Percentiles rank a stretch among this genome's conserved stretches.
Evolutionary conservation across 2,329 filamentous ascomycete genomes (phyloP).

Genomic region (Orbilia oligospora): DNA sequence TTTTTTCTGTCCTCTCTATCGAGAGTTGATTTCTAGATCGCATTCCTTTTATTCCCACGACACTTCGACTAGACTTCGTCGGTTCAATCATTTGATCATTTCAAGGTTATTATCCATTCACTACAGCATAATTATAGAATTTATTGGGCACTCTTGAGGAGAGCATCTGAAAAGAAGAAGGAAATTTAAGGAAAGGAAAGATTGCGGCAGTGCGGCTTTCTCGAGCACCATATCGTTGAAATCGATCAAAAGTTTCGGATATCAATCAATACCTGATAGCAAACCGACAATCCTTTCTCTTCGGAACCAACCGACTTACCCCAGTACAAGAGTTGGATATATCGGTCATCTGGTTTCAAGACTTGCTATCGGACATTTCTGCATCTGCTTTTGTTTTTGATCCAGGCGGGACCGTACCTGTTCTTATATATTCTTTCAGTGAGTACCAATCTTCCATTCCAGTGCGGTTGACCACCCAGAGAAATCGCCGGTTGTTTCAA

Average conservation of each 20-base stretch:
- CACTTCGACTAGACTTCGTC: conserved; percentile 42
- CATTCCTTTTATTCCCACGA: conserved; percentile 52
- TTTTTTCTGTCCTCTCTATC: conserved; percentile 58
- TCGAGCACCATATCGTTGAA: conserved; percentile 35
- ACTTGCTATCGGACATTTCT: conserved; percentile 8
- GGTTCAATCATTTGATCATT: conserved; percentile 27
- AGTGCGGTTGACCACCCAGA: not conserved
- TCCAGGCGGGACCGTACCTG: conserved; percentile 31
- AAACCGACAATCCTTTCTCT: conserved; percentile 34
- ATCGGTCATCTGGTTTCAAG: conserved; percentile 15
- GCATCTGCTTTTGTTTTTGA: conserved; percentile 1
- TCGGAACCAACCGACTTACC: conserved; percentile 18
- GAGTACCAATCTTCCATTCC: conserved; percentile 35
- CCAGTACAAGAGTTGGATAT: not conserved
- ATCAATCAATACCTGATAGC: conserved; percentile 23
- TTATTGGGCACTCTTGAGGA: conserved; percentile 50
- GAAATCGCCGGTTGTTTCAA: conserved; percentile 43
- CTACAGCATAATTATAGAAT: conserved; percentile 35
- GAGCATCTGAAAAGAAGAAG: conserved; percentile 34
- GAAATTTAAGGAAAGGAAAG: conserved; percentile 4
- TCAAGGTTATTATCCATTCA: conserved; percentile 24
- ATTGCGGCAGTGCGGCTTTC: conserved; percentile 45
- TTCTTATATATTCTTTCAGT: conserved; percentile 47
- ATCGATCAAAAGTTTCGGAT: conserved; percentile 19
- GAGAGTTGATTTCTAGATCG: conserved; percentile 57